Percentiles rank a stretch among this genome's conserved stretches.
These are phyloP conservation scores for Paecilomyces dactylethromorphus DNA, from an alignment of 2,329 filamentous ascomycete genomes.

Conservation along the genomic window DNA sequence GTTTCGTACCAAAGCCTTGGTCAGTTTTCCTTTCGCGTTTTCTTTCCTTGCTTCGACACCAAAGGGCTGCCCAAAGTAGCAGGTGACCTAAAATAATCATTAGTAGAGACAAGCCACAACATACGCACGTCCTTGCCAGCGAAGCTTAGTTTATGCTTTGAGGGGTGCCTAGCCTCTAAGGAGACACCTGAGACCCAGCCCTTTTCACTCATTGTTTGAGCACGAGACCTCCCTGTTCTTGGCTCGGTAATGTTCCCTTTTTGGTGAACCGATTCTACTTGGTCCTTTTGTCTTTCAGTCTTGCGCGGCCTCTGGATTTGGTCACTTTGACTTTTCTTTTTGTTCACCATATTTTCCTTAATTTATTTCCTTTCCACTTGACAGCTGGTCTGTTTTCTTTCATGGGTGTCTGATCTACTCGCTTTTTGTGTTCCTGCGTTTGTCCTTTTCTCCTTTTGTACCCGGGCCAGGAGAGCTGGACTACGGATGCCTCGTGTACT, in stretches of 20 bases:
- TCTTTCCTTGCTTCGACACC: not conserved
- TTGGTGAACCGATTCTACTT: not conserved
- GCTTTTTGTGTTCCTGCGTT: not conserved
- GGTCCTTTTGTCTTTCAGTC: not conserved
- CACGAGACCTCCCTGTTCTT: not conserved
- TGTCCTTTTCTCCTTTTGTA: not conserved
- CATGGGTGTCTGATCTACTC: not conserved
- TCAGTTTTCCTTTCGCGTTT: not conserved
- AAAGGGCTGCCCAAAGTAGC: too few species aligned
- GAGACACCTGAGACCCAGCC: not conserved
- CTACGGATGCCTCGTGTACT: not conserved
- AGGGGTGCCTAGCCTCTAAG: not conserved
- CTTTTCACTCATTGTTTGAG: not conserved
- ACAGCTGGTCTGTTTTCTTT: not conserved
- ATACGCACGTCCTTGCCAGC: not conserved
- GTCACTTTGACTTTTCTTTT: not conserved
- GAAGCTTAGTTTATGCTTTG: not conserved
- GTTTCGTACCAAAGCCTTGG: not conserved
- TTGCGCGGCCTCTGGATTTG: not conserved
- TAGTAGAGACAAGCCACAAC: not conserved
- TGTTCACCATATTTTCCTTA: not conserved
- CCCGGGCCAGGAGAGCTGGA: not conserved
- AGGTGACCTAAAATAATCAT: not conserved
- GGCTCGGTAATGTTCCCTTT: not conserved
- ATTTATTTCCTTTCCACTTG: not conserved